Evolutionary conservation across 176 grass and related monocot species (phyloP).

Genomic region (maize (Zea mays)): DNA sequence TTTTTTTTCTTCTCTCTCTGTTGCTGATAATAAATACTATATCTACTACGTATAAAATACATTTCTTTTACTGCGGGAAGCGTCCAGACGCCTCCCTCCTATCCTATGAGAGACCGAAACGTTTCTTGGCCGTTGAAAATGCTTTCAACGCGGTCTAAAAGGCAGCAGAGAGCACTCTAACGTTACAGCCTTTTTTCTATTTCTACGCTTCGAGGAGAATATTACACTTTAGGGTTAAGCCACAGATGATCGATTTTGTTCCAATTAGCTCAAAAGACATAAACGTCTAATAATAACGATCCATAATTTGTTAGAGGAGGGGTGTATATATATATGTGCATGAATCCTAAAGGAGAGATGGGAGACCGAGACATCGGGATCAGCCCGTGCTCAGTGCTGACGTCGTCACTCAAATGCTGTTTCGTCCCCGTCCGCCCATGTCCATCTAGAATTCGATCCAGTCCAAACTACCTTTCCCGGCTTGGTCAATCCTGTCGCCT

Average conservation of each 20-base stretch:
- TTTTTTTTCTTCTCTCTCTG: not conserved
- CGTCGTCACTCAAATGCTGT: not conserved
- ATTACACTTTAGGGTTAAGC: not conserved
- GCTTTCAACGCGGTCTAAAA: not conserved
- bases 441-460: slow-evolving; percentile 5
- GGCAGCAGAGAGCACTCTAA: not conserved
- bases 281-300: no score
- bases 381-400: not conserved
- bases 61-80: not conserved
- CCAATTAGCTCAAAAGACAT: not conserved
- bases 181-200: not conserved
- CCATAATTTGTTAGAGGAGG: no score
- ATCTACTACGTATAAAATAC: not conserved
- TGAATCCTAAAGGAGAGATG: not conserved
- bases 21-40: not conserved
- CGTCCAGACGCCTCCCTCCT: not conserved
- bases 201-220: not conserved
- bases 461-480: not conserved
- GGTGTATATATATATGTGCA: not conserved
- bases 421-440: not conserved
- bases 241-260: not conserved
- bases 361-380: not conserved
- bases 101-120: not conserved
- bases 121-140: not conserved
- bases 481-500: slow-evolving; percentile 6